Conservation (phyloP, 1,284 basidiomycete genomes). For the Neotropicomus parvogracilis region DNA sequence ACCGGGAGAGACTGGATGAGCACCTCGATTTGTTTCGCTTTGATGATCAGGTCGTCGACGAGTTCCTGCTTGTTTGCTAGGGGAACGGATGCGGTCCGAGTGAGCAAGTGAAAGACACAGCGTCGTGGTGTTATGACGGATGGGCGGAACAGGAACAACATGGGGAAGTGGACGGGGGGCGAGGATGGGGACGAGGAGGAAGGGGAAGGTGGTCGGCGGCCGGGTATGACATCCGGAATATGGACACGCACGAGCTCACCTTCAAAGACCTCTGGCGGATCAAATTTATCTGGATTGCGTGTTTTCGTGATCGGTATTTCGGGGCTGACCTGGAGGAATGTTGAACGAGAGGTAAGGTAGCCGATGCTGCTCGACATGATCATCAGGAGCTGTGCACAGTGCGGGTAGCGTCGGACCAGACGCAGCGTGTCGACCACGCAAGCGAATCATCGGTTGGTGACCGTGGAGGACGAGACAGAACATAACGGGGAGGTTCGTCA, state of each 20-base stretch:
- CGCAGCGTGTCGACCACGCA: neutral
- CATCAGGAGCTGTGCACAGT: constrained; percentile 65
- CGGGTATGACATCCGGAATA: neutral
- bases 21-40: constrained; percentile 81
- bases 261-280: constrained; percentile 63
- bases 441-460: neutral
- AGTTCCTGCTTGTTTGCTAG: constrained; percentile 77
- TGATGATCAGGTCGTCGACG: constrained; percentile 71
- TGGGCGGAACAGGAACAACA: neutral
- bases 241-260: constrained; percentile 33
- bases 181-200: too few species aligned
- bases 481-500: neutral
- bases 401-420: too few species aligned
- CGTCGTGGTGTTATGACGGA: neutral
- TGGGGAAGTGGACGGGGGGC: too few species aligned
- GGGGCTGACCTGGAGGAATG: constrained; percentile 68
- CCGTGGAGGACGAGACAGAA: neutral
- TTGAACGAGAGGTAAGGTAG: constrained; percentile 69
- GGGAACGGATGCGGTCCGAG: neutral
- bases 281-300: constrained; percentile 65
- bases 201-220: neutral
- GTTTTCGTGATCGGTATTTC: constrained; percentile 75
- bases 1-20: constrained; percentile 74
- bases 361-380: constrained; percentile 78
- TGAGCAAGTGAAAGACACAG: constrained; percentile 2